Evolutionary conservation across 2,329 filamentous ascomycete species (phyloP), one percentile per base, ranked within the genome.

Genomic region (Huntiella omanensis): DNA sequence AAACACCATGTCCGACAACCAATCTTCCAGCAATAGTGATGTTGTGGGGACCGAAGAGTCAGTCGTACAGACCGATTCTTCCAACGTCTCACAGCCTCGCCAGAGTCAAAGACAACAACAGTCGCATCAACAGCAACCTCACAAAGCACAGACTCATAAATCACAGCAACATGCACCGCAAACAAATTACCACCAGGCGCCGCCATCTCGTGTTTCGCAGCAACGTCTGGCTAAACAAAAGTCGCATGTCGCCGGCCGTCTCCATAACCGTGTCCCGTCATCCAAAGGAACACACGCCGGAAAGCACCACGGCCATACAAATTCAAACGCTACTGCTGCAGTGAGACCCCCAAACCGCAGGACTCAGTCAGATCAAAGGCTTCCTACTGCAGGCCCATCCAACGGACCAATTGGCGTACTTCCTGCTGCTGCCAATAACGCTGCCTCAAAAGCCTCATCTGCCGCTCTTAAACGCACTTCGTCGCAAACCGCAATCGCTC

Each of bases 151-250:
- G n/a, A 33, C 38, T 39, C 47, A 42, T 33, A 34, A 45, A 34
- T n/a, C 43, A 32, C 37, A 37, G 32, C 8, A 28, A 11, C 36
- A 48, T 40, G 34, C 37, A 16, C 45, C 39, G 4, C 40, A 46
- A 6, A 33, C 42, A 16, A 34, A 22, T 11, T 38, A 41, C 5
- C 36, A 37, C 15, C 43, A 45, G 15, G 15, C 35, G 3, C 41
- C 36, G 1, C 17, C 45, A 8, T 43, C 44, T 34, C 48, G 48
- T 17, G 45, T 50, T 33, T 50, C 48, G 5, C 48, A 50, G 13
- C 48, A 50, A 37, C 48, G 48, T 28, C 35, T 45, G 15, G 48
- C 41, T 11, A 50, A 50, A 38, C 48, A 47, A 41, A 50, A 50
- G 36, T 13, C 45, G 15, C 48, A 50, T 34, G 45, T 50, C 8